These are phyloP conservation scores for Dothideomycetes sp. DNA, from an alignment of 2,329 filamentous ascomycete species.

Conservation along the genomic window DNA sequence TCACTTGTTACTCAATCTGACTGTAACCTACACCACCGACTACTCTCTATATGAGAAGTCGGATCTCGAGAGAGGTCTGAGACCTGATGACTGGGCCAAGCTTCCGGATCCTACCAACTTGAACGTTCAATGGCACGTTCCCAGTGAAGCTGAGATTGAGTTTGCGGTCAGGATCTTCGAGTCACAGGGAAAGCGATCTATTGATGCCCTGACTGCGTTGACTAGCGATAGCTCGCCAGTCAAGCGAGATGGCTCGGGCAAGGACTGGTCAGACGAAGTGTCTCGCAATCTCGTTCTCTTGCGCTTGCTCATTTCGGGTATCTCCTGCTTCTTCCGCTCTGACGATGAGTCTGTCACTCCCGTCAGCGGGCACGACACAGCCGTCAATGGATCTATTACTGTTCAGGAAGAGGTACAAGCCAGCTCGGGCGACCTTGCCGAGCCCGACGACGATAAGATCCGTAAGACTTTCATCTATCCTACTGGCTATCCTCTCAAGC, in stretches of 20 bases:
- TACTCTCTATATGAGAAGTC: conserved; percentile 79
- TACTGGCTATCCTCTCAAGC: conserved; percentile 70
- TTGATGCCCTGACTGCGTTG: conserved; percentile 65
- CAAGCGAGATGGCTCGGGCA: conserved; percentile 87
- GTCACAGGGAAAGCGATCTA: conserved; percentile 67
- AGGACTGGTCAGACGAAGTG: conserved; percentile 97
- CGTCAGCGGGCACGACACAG: conserved; percentile 24
- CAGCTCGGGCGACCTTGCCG: conserved; percentile 48
- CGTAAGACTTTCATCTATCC: conserved; percentile 82
- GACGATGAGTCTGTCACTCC: conserved; percentile 32
- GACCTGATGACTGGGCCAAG: conserved; percentile 75
- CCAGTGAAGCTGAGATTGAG: conserved; percentile 66
- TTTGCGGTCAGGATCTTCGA: conserved; percentile 88
- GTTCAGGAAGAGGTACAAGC: conserved; percentile 37
- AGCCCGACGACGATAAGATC: conserved; percentile 69
- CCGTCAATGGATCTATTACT: conserved; percentile 18
- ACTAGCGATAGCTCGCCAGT: conserved; percentile 73
- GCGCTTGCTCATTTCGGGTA: conserved; percentile 79
- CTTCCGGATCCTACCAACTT: conserved; percentile 64
- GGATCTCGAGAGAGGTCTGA: conserved; percentile 60
- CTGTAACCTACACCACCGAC: conserved; percentile 87
- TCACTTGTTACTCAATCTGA: conserved; percentile 87
- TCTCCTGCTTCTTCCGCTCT: conserved; percentile 82
- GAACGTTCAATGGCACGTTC: conserved; percentile 85
- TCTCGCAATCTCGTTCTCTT: conserved; percentile 81